Conservation (phyloP, 768 basidiomycete species). For the Suillus ampliporus region DNA sequence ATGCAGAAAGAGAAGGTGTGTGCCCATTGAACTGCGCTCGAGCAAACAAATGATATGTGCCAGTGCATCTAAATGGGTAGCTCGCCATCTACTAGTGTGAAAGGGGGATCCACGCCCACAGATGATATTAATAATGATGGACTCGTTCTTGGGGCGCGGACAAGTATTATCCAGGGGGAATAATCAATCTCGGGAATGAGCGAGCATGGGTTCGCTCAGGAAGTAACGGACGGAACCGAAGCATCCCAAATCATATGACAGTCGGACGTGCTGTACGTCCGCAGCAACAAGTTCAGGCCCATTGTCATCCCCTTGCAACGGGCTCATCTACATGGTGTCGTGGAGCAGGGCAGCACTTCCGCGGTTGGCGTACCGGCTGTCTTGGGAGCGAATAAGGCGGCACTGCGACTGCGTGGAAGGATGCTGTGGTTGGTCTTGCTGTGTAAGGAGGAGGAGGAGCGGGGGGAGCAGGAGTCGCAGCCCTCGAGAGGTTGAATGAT, state of each 20-base stretch:
- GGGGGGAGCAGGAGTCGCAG: not conserved
- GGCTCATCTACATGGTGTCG: not conserved
- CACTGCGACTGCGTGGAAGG: not conserved
- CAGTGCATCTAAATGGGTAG: not conserved
- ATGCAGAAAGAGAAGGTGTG: not conserved
- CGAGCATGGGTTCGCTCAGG: not conserved
- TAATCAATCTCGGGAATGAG: not conserved
- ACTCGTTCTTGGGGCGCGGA: not conserved
- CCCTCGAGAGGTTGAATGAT: not conserved
- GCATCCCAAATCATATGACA: no score
- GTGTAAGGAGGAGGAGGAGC: not conserved
- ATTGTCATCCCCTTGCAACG: not conserved
- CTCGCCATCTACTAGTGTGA: not conserved
- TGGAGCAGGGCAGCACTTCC: no score
- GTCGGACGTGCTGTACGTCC: not conserved
- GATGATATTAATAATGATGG: not conserved
- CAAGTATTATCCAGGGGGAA: not conserved
- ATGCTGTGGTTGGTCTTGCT: not conserved
- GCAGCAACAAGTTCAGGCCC: no score
- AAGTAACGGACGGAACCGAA: not conserved
- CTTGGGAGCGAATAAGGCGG: not conserved
- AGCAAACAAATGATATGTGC: not conserved
- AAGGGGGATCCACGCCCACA: not conserved
- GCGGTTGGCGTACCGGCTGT: not conserved
- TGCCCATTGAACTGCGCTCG: not conserved